These are phyloP conservation scores for Neonectria punicea DNA, from an alignment of 2,329 filamentous ascomycete genomes.

Conservation along the genomic window DNA sequence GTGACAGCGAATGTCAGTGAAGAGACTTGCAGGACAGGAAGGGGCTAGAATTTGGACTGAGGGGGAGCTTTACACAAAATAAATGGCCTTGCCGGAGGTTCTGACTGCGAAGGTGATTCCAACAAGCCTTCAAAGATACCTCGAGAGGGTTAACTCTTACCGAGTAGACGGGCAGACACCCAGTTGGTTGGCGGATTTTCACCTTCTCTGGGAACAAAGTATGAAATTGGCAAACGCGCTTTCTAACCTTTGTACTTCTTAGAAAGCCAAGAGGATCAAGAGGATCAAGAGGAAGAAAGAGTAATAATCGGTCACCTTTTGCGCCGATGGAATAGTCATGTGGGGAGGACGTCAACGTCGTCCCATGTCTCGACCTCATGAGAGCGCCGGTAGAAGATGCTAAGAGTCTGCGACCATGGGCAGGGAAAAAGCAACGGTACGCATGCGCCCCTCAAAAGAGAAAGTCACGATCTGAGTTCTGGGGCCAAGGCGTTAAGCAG, in stretches of 20 bases:
- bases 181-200: background rate
- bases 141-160: background rate
- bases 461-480: constrained; percentile 14
- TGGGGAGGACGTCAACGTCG: background rate
- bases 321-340: background rate
- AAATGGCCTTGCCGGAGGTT: background rate
- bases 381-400: background rate
- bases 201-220: background rate
- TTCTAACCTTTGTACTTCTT: background rate
- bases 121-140: background rate
- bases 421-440: constrained; percentile 13
- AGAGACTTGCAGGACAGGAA: constrained; percentile 18
- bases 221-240: background rate
- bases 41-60: constrained; percentile 1
- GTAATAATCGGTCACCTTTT: constrained; percentile 9
- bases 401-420: constrained; percentile 8
- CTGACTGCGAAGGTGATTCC: background rate
- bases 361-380: background rate
- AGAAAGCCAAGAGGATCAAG: background rate
- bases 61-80: background rate
- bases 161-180: background rate
- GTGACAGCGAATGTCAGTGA: constrained; percentile 29
- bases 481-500: constrained; percentile 6
- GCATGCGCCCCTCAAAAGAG: background rate
- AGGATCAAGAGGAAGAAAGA: constrained; percentile 1